Percentiles rank a stretch among this genome's conserved stretches.
These are phyloP conservation scores for Aspergillus pseudoglaucus DNA, from an alignment of 2,329 filamentous ascomycete species.

Conservation along the genomic window DNA sequence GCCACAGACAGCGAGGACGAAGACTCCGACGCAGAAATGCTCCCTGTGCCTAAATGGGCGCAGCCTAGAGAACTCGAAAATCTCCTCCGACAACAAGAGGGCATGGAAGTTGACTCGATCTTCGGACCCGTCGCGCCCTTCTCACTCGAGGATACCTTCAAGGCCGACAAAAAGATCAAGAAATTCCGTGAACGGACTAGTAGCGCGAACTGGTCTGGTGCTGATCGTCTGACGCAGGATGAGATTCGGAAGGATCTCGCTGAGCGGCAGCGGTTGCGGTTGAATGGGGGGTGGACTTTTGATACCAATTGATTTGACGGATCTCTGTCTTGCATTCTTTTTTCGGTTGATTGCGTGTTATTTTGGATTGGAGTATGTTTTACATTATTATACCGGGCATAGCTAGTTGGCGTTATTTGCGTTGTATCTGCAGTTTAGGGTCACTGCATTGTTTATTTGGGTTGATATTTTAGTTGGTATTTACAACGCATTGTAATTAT, in stretches of 20 bases:
- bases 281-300: constrained; percentile 82
- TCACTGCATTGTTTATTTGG: background rate
- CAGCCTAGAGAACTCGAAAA: constrained; percentile 75
- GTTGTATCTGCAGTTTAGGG: background rate
- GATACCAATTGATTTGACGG: background rate
- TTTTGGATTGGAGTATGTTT: background rate
- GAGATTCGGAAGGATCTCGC: constrained; percentile 76
- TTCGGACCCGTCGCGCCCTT: constrained; percentile 85
- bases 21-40: constrained; percentile 57
- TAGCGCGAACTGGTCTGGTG: constrained; percentile 84
- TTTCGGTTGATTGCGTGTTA: background rate
- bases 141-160: constrained; percentile 95
- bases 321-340: background rate
- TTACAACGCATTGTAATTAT: background rate
- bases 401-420: background rate
- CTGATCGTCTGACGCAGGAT: constrained; percentile 78
- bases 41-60: constrained; percentile 73
- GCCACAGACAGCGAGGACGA: constrained; percentile 90
- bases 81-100: constrained; percentile 73
- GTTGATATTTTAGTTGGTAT: background rate
- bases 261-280: constrained; percentile 68
- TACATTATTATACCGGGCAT: background rate
- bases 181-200: constrained; percentile 87
- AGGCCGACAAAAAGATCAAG: constrained; percentile 78
- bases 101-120: constrained; percentile 67